A percentile compares a stretch with the other conserved stretches of the same genome.
Evolutionary conservation across 1,284 basidiomycete species (phyloP).

Genomic region (Coriolopsis trogii): DNA sequence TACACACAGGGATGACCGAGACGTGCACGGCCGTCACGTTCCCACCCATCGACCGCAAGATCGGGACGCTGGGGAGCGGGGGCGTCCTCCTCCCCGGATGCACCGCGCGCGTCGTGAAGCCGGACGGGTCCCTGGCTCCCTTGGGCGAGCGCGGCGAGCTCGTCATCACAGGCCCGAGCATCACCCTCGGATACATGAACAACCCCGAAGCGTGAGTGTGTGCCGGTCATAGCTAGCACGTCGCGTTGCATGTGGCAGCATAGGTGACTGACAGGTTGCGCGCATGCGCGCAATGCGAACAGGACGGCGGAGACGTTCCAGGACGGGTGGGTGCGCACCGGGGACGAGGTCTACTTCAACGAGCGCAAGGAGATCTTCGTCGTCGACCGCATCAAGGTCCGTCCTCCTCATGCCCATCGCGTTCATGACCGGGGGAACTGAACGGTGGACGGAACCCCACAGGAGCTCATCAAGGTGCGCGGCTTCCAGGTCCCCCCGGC

Average conservation of each 20-base stretch:
- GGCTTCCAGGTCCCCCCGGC: slow-evolving; percentile 39
- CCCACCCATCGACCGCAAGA: slow-evolving; percentile 25
- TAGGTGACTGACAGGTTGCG: neutral
- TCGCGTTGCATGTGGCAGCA: too few species aligned
- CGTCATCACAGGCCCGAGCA: slow-evolving; percentile 41
- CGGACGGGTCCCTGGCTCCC: slow-evolving; percentile 42
- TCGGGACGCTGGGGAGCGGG: slow-evolving; percentile 38
- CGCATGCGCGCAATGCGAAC: neutral
- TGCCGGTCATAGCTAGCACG: too few species aligned
- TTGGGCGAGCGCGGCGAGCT: slow-evolving; percentile 47
- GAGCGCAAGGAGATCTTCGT: slow-evolving; percentile 45
- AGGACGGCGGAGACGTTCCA: slow-evolving; percentile 47
- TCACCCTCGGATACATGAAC: slow-evolving; percentile 43
- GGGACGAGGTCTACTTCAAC: slow-evolving; percentile 47
- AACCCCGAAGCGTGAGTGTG: slow-evolving; percentile 46
- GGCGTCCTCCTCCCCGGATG: slow-evolving; percentile 44
- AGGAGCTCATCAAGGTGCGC: slow-evolving; percentile 25
- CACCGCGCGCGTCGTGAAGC: slow-evolving; percentile 42
- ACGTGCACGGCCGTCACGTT: slow-evolving; percentile 51
- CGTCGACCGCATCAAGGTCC: slow-evolving; percentile 48
- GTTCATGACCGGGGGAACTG: too few species aligned
- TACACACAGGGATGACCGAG: slow-evolving; percentile 49
- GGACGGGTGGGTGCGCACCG: slow-evolving; percentile 49
- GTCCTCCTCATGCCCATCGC: neutral
- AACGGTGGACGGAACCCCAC: too few species aligned